Percentiles rank a stretch among this genome's conserved stretches.
These are phyloP conservation scores for Glaciozyma antarctica DNA, from an alignment of 768 basidiomycete genomes.

Conservation along the genomic window DNA sequence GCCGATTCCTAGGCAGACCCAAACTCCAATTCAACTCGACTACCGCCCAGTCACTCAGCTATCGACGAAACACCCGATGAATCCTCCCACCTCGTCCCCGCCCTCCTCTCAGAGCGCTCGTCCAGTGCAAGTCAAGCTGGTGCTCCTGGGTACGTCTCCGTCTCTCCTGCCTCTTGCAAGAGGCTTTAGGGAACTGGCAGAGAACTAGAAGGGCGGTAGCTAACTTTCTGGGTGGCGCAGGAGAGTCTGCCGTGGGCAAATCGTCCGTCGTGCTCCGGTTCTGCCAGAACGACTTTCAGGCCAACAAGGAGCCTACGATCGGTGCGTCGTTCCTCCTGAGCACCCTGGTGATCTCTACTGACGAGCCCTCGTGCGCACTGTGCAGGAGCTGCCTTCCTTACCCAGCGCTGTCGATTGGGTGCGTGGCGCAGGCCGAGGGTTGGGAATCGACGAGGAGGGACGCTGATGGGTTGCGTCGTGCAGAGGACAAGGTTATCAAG, in stretches of 20 bases:
- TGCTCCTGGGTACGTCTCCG: no score
- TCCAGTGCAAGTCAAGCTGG: no score
- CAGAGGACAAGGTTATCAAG: conserved; percentile 59
- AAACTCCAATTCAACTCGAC: no score
- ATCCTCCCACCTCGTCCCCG: no score
- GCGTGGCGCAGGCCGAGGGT: not conserved
- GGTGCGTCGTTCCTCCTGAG: conserved; percentile 42
- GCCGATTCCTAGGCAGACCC: no score
- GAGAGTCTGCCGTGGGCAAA: conserved; percentile 98
- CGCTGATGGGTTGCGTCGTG: not conserved
- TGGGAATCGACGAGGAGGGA: not conserved
- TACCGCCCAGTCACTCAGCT: not conserved
- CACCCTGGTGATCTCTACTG: no score
- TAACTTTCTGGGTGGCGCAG: conserved; percentile 42
- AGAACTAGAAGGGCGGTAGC: no score
- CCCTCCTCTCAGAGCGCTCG: no score
- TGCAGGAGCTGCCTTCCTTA: conserved; percentile 45
- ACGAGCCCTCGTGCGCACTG: not conserved
- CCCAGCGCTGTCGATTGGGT: conserved; percentile 77
- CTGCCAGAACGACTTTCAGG: conserved; percentile 93
- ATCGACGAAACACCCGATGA: no score
- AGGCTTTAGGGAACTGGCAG: no score
- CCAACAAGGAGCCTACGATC: conserved; percentile 98
- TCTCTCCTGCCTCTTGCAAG: no score
- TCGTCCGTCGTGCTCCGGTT: conserved; percentile 94